Evolutionary conservation across 129 eudicot genomes (phyloP).

Genomic region (Tagetes patula): DNA sequence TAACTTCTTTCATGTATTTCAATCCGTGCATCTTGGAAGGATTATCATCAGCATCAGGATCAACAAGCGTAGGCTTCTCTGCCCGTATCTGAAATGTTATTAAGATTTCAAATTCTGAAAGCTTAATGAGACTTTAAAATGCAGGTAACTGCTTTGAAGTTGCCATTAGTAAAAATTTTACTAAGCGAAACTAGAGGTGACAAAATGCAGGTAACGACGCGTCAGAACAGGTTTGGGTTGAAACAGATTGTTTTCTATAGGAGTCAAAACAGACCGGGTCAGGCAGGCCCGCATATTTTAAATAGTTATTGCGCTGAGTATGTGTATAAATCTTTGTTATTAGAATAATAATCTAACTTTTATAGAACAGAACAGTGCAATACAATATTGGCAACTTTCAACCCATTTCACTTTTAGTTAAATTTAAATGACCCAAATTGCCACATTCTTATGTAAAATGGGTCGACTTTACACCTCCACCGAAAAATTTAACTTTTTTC

Average conservation of each 20-base stretch:
- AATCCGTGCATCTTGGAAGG: conserved; percentile 54
- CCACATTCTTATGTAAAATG: neutral
- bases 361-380: neutral
- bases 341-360: neutral
- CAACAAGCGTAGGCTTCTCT: conserved; percentile 44
- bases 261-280: neutral
- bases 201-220: neutral
- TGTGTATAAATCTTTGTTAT: neutral
- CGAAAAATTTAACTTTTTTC: neutral
- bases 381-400: conserved; percentile 1
- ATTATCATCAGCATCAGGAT: conserved; percentile 34
- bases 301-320: neutral
- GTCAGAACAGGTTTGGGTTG: neutral
- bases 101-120: neutral
- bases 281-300: neutral
- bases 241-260: neutral
- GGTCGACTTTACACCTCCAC: neutral
- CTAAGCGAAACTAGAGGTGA: neutral
- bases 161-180: neutral
- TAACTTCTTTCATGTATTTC: conserved; percentile 74
- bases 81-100: conserved; percentile 56
- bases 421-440: neutral
- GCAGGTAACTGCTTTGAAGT: neutral
- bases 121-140: neutral
- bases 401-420: neutral